These are phyloP conservation scores for Volvariella volvacea DNA, from an alignment of 1,284 basidiomycete species.

Conservation along the genomic window DNA sequence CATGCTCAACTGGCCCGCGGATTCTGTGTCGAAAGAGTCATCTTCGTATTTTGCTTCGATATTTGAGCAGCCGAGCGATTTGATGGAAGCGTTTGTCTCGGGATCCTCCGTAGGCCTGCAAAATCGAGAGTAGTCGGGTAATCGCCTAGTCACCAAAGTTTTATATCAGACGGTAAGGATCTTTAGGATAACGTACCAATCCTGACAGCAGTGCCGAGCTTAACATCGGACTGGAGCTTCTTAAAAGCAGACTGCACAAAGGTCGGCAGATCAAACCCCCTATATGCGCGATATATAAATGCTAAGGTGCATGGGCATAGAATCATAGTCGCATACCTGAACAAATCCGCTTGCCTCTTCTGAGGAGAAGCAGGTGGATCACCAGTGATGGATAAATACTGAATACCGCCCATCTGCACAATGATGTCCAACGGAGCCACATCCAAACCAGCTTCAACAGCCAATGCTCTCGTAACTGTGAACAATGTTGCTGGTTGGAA, in stretches of 20 bases:
- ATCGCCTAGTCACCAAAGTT: constrained; percentile 42
- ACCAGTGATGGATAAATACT: constrained; percentile 49
- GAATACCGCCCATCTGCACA: constrained; percentile 63
- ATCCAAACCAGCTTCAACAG: constrained; percentile 57
- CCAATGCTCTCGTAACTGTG: constrained; percentile 61
- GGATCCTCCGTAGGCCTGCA: too few relatives aligned
- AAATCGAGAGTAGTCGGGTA: constrained; percentile 60
- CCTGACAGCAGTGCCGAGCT: constrained; percentile 45
- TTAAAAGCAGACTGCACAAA: constrained; percentile 67
- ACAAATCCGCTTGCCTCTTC: constrained; percentile 2
- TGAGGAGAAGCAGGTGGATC: too few relatives aligned
- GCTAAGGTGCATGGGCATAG: not conserved
- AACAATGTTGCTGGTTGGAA: constrained; percentile 69
- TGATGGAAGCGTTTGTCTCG: too few relatives aligned
- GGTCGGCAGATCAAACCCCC: constrained; percentile 60
- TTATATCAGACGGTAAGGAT: constrained; percentile 1
- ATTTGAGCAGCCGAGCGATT: too few relatives aligned
- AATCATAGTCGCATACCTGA: too few relatives aligned
- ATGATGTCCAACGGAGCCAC: constrained; percentile 64
- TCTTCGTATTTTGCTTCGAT: too few relatives aligned
- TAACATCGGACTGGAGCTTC: constrained; percentile 55
- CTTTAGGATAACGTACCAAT: constrained; percentile 41
- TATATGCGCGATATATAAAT: constrained; percentile 22
- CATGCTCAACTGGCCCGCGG: too few relatives aligned
- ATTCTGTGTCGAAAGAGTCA: too few relatives aligned